These are phyloP conservation scores for Reticulascus tulasneorum DNA, from an alignment of 2,329 filamentous ascomycete genomes.

Conservation along the genomic window DNA sequence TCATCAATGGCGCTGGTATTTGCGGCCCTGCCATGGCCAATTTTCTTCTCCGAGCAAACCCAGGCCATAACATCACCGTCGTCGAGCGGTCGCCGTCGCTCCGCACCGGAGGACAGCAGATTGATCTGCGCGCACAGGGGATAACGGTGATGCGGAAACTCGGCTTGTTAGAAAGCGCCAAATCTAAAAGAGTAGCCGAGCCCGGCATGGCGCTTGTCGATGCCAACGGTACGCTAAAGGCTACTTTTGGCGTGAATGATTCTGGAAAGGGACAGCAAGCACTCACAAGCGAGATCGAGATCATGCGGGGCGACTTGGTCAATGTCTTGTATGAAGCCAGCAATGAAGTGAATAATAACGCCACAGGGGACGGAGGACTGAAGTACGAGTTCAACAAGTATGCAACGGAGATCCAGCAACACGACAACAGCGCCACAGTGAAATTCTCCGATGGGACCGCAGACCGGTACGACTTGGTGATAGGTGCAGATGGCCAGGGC, in stretches of 20 bases:
- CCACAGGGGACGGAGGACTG: constrained; percentile 6
- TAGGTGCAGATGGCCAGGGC: constrained; percentile 51
- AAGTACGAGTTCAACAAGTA: constrained; percentile 25
- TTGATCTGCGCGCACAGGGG: constrained; percentile 40
- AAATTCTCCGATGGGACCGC: constrained; percentile 37
- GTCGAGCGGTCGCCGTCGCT: constrained; percentile 34
- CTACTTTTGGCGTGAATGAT: constrained; percentile 33
- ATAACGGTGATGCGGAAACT: constrained; percentile 32
- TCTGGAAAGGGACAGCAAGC: constrained; percentile 26
- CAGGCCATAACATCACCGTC: constrained; percentile 34
- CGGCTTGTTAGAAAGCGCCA: constrained; percentile 32
- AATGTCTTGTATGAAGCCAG: constrained; percentile 34
- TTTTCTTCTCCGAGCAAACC: constrained; percentile 18
- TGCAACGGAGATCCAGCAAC: constrained; percentile 19
- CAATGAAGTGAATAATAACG: constrained; percentile 11
- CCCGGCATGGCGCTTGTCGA: constrained; percentile 45
- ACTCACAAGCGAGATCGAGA: constrained; percentile 49
- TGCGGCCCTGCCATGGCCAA: constrained; percentile 29
- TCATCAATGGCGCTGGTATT: constrained; percentile 36
- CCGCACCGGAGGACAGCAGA: constrained; percentile 36
- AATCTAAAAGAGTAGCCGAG: constrained; percentile 37
- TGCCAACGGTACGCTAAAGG: constrained; percentile 28
- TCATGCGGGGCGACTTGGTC: constrained; percentile 50
- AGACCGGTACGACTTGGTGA: constrained; percentile 44
- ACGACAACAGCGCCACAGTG: constrained; percentile 15